Evolutionary conservation across 2,329 filamentous ascomycete genomes (phyloP).

Genomic region (Neofusicoccum ribis): DNA sequence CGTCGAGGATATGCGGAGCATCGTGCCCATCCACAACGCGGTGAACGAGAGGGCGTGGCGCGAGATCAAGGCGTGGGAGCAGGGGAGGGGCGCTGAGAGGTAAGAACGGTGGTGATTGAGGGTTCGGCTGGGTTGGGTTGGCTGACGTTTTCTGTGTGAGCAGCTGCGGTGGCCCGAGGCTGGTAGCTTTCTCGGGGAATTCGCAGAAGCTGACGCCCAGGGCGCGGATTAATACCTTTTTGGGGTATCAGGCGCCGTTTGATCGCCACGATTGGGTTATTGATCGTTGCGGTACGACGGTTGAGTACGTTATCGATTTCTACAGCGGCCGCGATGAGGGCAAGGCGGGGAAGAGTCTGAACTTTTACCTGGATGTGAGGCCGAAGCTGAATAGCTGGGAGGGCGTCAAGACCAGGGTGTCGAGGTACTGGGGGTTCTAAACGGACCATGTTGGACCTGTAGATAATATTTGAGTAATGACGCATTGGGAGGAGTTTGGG

Average conservation of each 20-base stretch:
- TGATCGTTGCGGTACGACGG: constrained; percentile 78
- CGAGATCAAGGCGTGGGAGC: constrained; percentile 89
- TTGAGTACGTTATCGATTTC: constrained; percentile 98
- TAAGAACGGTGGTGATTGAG: constrained; percentile 31
- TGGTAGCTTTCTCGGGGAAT: constrained; percentile 79
- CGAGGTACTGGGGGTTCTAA: constrained; percentile 49
- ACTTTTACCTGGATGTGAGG: constrained; percentile 65
- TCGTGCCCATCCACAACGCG: constrained; percentile 97
- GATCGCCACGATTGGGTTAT: constrained; percentile 98
- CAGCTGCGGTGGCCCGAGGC: constrained; percentile 72
- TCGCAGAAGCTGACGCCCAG: constrained; percentile 69
- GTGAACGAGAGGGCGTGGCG: constrained; percentile 96
- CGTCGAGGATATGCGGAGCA: constrained; percentile 78
- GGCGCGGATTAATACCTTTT: constrained; percentile 75
- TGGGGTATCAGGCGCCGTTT: constrained; percentile 91
- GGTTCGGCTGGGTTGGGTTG: too few relatives aligned
- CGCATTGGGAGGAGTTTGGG: constrained; percentile 16
- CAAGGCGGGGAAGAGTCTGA: constrained; percentile 50
- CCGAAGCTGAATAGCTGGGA: constrained; percentile 66
- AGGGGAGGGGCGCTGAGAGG: constrained; percentile 59
- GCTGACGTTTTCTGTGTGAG: constrained; percentile 11
- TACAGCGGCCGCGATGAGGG: constrained; percentile 70
- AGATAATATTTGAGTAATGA: neutral
- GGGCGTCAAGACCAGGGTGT: constrained; percentile 59
- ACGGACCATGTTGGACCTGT: neutral